Conservation (phyloP, 805 yeast genomes). For the Metschnikowia drakensbergensis region DNA sequence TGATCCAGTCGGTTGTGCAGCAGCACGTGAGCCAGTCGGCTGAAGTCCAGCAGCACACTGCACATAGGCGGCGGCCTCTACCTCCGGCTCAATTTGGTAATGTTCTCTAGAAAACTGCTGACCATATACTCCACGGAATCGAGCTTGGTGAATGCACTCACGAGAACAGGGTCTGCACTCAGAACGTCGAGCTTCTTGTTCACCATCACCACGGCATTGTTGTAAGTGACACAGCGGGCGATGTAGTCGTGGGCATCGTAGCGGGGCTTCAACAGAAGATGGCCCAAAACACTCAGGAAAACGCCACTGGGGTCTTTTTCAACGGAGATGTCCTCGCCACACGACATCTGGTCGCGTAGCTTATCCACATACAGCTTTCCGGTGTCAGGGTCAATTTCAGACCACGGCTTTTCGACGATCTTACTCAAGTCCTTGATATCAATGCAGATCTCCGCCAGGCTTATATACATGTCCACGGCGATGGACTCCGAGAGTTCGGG, state of each 20-base stretch:
- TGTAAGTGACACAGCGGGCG: constrained; percentile 60
- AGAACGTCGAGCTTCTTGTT: constrained; percentile 55
- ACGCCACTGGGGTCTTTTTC: constrained; percentile 11
- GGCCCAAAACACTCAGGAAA: constrained; percentile 23
- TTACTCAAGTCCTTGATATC: constrained; percentile 51
- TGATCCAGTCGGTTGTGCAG: no score
- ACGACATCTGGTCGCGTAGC: constrained; percentile 51
- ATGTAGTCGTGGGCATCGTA: constrained; percentile 46
- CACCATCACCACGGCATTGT: constrained; percentile 57
- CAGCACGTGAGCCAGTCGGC: no score
- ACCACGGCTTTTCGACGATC: constrained; percentile 62
- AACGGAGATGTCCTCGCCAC: constrained; percentile 11
- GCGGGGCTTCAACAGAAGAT: constrained; percentile 28
- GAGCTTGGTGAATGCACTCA: constrained; percentile 60
- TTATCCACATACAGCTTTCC: constrained; percentile 57
- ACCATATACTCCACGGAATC: constrained; percentile 55
- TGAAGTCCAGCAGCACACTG: no score
- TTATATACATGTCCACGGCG: constrained; percentile 54
- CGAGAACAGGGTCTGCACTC: constrained; percentile 63
- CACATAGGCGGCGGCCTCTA: no score
- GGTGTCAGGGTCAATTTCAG: constrained; percentile 39
- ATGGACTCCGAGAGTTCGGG: constrained; percentile 47
- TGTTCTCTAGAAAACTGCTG: constrained; percentile 27
- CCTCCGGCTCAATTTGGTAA: constrained; percentile 10
- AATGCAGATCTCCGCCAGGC: constrained; percentile 59